A percentile compares a stretch with the other conserved stretches of the same genome.
These are phyloP conservation scores for Cinchona pubescens DNA, from an alignment of 257 asterid species.

Conservation along the genomic window DNA sequence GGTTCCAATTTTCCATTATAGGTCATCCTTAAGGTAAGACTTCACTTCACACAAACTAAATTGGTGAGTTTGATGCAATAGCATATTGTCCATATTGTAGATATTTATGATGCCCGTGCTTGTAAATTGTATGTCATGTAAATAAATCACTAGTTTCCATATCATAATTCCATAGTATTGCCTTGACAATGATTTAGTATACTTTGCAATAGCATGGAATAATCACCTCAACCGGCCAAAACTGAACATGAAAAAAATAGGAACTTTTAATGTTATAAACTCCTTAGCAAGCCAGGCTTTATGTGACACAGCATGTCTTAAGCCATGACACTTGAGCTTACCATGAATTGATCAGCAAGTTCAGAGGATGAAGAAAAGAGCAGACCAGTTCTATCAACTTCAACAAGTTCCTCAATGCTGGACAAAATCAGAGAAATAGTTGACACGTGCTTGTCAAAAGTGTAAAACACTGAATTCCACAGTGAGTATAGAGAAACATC, in stretches of 20 bases:
- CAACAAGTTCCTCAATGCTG: constrained; percentile 87
- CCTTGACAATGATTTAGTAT: neutral
- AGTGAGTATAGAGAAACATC: constrained; percentile 13
- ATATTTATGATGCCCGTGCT: neutral
- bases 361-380: constrained; percentile 90
- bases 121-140: no score
- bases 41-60: neutral
- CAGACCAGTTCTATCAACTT: constrained; percentile 79
- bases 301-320: neutral
- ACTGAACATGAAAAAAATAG: neutral
- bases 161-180: neutral
- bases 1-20: neutral
- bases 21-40: neutral
- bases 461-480: neutral
- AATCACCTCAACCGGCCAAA: neutral
- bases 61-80: neutral
- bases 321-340: constrained; percentile 28
- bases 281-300: neutral
- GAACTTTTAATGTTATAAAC: neutral
- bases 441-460: constrained; percentile 11
- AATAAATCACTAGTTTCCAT: neutral
- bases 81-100: neutral
- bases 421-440: constrained; percentile 23
- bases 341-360: constrained; percentile 91
- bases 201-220: neutral